Percentiles rank a stretch among this genome's conserved stretches.
These are phyloP conservation scores for Pichia gijzeniarum DNA, from an alignment of 805 yeast genomes.

Conservation along the genomic window DNA sequence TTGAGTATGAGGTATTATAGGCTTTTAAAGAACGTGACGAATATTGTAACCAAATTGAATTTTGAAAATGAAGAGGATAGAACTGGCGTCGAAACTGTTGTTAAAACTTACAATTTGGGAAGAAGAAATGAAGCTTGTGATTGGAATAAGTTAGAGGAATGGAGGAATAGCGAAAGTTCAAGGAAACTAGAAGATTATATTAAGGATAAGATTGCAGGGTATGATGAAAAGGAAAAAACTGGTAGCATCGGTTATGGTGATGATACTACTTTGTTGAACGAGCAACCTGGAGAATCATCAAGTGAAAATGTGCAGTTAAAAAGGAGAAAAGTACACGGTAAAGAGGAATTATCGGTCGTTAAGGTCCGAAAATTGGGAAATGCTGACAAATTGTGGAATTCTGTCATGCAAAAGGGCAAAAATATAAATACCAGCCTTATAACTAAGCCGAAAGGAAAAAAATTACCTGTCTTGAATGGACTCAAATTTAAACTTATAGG, in stretches of 20 bases:
- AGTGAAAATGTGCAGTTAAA: not conserved
- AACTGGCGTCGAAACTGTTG: slow-evolving; percentile 6
- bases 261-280: not conserved
- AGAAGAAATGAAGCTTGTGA: slow-evolving; percentile 16
- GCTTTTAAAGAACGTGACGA: slow-evolving; percentile 30
- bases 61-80: slow-evolving; percentile 15
- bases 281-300: not conserved
- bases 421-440: not conserved
- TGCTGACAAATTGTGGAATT: slow-evolving; percentile 18
- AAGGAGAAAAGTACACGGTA: not conserved
- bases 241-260: not conserved
- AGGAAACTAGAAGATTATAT: slow-evolving; percentile 9
- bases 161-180: slow-evolving; percentile 11
- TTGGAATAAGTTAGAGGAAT: slow-evolving; percentile 12
- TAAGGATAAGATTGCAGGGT: not conserved
- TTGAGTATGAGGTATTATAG: slow-evolving; percentile 35
- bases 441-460: not conserved
- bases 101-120: slow-evolving; percentile 14
- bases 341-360: slow-evolving; percentile 20
- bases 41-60: slow-evolving; percentile 31
- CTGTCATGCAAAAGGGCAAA: slow-evolving; percentile 19
- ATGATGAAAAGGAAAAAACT: not conserved
- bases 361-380: slow-evolving; percentile 14
- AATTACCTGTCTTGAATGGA: slow-evolving; percentile 15
- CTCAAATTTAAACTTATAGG: slow-evolving; percentile 18